Evolutionary conservation across 805 yeast species (phyloP).

Genomic region (Ogataea naganishii): DNA sequence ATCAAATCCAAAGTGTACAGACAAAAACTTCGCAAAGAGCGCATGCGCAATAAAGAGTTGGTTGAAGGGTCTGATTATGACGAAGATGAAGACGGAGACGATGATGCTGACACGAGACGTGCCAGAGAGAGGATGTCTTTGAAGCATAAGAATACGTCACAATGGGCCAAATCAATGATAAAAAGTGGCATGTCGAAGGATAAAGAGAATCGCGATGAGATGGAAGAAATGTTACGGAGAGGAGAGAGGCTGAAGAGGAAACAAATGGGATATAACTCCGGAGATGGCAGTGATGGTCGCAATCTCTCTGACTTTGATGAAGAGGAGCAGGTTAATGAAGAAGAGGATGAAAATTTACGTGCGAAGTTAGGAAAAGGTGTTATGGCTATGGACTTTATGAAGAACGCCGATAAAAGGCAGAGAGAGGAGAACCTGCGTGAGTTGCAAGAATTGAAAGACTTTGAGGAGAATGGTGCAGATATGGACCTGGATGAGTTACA

Average conservation of each 20-base stretch:
- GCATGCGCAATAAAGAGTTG: conserved; percentile 57
- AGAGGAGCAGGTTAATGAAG: conserved; percentile 30
- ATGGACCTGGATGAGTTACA: conserved; percentile 29
- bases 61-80: conserved; percentile 51
- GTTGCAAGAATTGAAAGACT: conserved; percentile 39
- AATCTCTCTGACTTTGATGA: conserved; percentile 44
- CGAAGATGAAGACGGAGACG: conserved; percentile 37
- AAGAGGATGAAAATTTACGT: conserved; percentile 26
- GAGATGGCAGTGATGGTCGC: conserved; percentile 30
- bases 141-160: conserved; percentile 79
- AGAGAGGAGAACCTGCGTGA: conserved; percentile 49
- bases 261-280: conserved; percentile 59
- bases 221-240: conserved; percentile 89
- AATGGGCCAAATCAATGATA: conserved; percentile 88
- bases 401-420: conserved; percentile 70
- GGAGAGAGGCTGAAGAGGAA: conserved; percentile 71
- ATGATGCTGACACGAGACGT: conserved; percentile 64
- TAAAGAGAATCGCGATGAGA: conserved; percentile 70
- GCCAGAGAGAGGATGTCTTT: conserved; percentile 91
- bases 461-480: conserved; percentile 35
- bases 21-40: conserved; percentile 78
- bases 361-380: conserved; percentile 76
- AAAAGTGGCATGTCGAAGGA: conserved; percentile 88
- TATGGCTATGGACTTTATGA: conserved; percentile 93
- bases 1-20: conserved; percentile 89